Percentiles rank a stretch among this genome's conserved stretches.
These are phyloP conservation scores for Cyclanthera cordifolia DNA, from an alignment of 306 rosid genomes.

Conservation along the genomic window DNA sequence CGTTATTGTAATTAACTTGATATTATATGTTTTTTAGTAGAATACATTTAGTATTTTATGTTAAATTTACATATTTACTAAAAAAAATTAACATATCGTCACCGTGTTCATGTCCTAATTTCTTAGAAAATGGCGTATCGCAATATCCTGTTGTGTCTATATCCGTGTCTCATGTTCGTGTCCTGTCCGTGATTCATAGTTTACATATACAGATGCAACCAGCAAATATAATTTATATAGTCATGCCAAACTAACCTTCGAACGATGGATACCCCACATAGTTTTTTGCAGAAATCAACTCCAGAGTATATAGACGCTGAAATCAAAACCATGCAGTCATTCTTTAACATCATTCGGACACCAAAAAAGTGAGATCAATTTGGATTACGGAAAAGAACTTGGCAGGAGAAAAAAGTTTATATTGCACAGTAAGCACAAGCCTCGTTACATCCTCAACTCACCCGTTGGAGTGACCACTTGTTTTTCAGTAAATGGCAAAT, in stretches of 20 bases:
- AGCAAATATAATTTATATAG: constrained; percentile 31
- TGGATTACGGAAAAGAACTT: not conserved
- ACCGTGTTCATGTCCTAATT: too few relatives aligned
- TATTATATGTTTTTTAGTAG: too few relatives aligned
- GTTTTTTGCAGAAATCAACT: constrained; percentile 95
- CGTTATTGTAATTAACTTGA: too few relatives aligned
- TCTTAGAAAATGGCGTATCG: too few relatives aligned
- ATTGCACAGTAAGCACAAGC: not conserved
- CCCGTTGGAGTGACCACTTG: constrained; percentile 96
- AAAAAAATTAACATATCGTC: too few relatives aligned
- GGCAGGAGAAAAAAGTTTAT: not conserved
- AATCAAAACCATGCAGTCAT: constrained; percentile 11
- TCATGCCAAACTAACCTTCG: constrained; percentile 70
- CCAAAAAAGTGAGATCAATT: not conserved
- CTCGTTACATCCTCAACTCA: constrained; percentile 16
- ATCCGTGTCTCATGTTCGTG: too few relatives aligned
- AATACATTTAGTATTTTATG: too few relatives aligned
- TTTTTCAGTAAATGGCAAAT: constrained; percentile 91
- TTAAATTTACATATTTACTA: too few relatives aligned
- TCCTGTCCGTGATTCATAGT: too few relatives aligned
- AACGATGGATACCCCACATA: constrained; percentile 89
- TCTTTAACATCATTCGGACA: not conserved
- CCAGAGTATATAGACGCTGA: constrained; percentile 83
- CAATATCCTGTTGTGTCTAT: too few relatives aligned
- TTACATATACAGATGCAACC: too few relatives aligned